These are phyloP conservation scores for Lolium multiflorum DNA, from an alignment of 176 grass and related monocot genomes.

Conservation along the genomic window DNA sequence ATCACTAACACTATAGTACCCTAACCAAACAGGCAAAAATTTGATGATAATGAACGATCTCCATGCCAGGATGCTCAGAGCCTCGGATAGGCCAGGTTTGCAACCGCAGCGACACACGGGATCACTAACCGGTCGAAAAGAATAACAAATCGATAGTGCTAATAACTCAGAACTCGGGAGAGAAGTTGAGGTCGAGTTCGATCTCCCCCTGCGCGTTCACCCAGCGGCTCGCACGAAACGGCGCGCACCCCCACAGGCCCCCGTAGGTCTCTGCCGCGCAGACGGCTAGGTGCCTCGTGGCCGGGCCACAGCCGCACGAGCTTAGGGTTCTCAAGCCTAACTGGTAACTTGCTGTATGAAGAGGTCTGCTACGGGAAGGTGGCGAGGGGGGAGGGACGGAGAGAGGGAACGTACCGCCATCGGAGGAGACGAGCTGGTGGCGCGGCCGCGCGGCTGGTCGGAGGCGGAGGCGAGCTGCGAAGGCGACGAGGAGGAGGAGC, in stretches of 20 bases:
- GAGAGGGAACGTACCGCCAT: slow-evolving; percentile 45
- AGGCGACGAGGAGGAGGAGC: neutral
- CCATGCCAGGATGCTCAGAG: neutral
- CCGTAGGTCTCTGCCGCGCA: neutral
- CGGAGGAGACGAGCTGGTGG: neutral
- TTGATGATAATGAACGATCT: too few relatives aligned
- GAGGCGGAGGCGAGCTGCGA: neutral
- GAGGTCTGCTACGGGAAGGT: neutral
- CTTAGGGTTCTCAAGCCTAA: neutral
- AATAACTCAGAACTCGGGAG: neutral
- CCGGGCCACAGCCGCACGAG: neutral
- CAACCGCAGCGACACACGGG: neutral
- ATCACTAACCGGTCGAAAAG: neutral
- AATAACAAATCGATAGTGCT: neutral
- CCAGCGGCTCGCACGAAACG: neutral
- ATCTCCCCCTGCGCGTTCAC: neutral
- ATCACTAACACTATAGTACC: neutral
- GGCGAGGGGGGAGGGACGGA: neutral
- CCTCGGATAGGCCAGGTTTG: neutral
- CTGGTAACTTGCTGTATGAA: too few relatives aligned
- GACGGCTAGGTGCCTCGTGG: neutral
- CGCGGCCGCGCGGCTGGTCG: neutral
- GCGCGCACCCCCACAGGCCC: neutral
- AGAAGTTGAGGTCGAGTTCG: neutral
- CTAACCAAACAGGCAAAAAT: too few relatives aligned